Base-by-base conservation (phyloP, 495 filamentous ascomycete species). In the Aspergillus cavernicola region DNA sequence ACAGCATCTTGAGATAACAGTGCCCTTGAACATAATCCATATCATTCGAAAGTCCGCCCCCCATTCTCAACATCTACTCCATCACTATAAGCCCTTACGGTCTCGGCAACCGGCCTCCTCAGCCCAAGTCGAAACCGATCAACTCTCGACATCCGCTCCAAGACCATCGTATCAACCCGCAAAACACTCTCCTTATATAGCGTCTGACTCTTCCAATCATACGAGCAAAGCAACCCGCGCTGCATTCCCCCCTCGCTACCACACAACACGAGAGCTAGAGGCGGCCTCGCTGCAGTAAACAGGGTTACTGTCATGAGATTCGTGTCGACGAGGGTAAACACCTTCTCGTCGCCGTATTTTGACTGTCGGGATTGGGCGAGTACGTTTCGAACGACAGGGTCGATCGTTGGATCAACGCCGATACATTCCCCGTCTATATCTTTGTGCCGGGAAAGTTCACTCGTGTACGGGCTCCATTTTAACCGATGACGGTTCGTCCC, bases 201-300 rank as follows among this genome's bases (percentile, higher is more conserved):
- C 5, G n/a, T 35, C 6, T n/a, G 11, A 13, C 18, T n/a, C 19
- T 31, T 20, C 44, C 29, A 23, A 35, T 48, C 44, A n/a, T 48
- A 48, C 8, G 44, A 48, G 44, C 44, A 48, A 18, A 31, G n/a
- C 29, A 48, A 11, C 16, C 20, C 44, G 2, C 29, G 44, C 18
- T 48, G 44, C 44, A 48, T 48, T 2, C 44, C 44, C 11, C 28
- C 44, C n/a, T 48, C 44, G 9, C 44, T 36, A 2, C 44, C 44
- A 10, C 16, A 23, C 4, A 48, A 1, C 15, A 48, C n/a, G 8
- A 48, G 18, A 9, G 31, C 44, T n/a, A 48, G 29, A 6, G 44
- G 44, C 5, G 44, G 44, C 1, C 29, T 11, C 0, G 36, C 19
- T 3, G 29, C 44, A 8, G 9, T 1, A 23, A 48, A 48, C 4